Evolutionary conservation across 2,329 filamentous ascomycete genomes (phyloP).

Genomic region (Colletotrichum salicis): DNA sequence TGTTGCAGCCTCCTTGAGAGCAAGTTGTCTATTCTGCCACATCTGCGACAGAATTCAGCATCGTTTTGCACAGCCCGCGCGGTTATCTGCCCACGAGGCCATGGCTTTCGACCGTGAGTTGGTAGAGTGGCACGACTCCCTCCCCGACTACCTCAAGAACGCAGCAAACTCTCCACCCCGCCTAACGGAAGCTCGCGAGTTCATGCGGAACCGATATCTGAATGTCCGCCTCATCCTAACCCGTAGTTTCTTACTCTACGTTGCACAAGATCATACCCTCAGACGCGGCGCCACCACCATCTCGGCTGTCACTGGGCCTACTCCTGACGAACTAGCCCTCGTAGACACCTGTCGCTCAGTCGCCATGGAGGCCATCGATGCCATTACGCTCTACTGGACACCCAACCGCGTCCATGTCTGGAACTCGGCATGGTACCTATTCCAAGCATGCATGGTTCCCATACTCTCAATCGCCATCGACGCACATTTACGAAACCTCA

Average conservation of each 20-base stretch:
- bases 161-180: slow-evolving; percentile 40
- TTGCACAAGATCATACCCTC: slow-evolving; percentile 37
- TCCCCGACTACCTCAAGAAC: slow-evolving; percentile 39
- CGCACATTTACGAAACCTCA: neutral
- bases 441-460: slow-evolving; percentile 46
- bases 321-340: slow-evolving; percentile 39
- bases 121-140: slow-evolving; percentile 40
- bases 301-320: slow-evolving; percentile 19
- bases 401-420: slow-evolving; percentile 46
- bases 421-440: slow-evolving; percentile 47
- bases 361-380: slow-evolving; percentile 44
- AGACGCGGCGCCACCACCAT: slow-evolving; percentile 26
- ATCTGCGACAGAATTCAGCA: slow-evolving; percentile 44
- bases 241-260: slow-evolving; percentile 39
- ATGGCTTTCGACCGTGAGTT: slow-evolving; percentile 43
- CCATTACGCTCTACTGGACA: slow-evolving; percentile 45
- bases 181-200: slow-evolving; percentile 42
- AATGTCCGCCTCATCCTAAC: slow-evolving; percentile 43
- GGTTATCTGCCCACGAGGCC: slow-evolving; percentile 41
- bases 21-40: slow-evolving; percentile 43
- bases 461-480: slow-evolving; percentile 44
- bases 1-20: slow-evolving; percentile 39
- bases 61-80: slow-evolving; percentile 42
- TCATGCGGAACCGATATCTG: slow-evolving; percentile 44
- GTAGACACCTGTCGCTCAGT: slow-evolving; percentile 41